These are phyloP conservation scores for Begonia loranthoides DNA, from an alignment of 306 rosid genomes.

Conservation along the genomic window DNA sequence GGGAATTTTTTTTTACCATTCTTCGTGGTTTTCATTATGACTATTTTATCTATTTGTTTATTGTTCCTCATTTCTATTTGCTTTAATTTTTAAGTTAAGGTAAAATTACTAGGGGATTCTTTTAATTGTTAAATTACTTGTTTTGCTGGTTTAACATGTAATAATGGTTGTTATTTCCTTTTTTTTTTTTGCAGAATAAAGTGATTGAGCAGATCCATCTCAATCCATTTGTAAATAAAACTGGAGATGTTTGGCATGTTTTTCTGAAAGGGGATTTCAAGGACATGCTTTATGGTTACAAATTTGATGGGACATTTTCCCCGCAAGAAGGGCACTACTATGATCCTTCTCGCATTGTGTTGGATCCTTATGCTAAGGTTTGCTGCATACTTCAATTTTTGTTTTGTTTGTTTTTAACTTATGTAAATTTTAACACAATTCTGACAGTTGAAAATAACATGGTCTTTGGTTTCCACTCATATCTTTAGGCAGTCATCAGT, in stretches of 20 bases:
- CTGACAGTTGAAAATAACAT: neutral
- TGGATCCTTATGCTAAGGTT: slow-evolving; percentile 94
- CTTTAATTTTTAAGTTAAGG: too few species aligned
- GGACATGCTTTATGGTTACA: slow-evolving; percentile 74
- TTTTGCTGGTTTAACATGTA: neutral
- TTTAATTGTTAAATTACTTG: neutral
- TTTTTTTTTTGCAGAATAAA: slow-evolving; percentile 41
- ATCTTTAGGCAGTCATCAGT: slow-evolving; percentile 79
- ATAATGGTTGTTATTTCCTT: neutral
- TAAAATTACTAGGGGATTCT: too few species aligned
- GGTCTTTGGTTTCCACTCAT: slow-evolving; percentile 18
- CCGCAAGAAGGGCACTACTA: slow-evolving; percentile 60
- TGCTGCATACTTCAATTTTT: slow-evolving; percentile 11
- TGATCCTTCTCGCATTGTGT: slow-evolving; percentile 47
- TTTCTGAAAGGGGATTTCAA: slow-evolving; percentile 65
- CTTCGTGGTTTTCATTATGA: too few species aligned
- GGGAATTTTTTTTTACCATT: too few species aligned
- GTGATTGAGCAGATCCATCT: slow-evolving; percentile 57
- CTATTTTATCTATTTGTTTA: too few species aligned
- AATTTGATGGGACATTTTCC: slow-evolving; percentile 58
- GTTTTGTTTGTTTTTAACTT: neutral
- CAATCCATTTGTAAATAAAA: slow-evolving; percentile 54
- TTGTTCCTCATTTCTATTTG: too few species aligned
- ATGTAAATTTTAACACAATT: neutral
- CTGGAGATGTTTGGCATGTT: slow-evolving; percentile 88